Percentiles rank a stretch among this genome's conserved stretches.
Conservation (phyloP, 768 basidiomycete genomes). For the Auricularia sp. region DNA sequence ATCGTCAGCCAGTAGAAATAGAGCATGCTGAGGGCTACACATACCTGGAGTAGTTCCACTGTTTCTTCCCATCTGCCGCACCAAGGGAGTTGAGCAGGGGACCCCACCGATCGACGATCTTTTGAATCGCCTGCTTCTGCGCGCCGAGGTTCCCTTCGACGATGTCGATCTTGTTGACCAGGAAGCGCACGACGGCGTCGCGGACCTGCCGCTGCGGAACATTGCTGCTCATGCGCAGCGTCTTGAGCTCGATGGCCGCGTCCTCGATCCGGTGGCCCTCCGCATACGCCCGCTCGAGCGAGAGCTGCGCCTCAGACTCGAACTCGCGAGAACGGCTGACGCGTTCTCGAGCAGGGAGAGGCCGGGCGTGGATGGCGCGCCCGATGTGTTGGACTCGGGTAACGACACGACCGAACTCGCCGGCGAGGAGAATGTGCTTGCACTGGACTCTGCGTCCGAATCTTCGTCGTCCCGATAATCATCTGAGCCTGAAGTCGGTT, state of each 20-base stretch:
- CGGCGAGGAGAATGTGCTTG: conserved; percentile 7
- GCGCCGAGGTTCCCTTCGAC: conserved; percentile 43
- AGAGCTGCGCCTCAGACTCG: conserved; percentile 63
- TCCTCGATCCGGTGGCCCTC: conserved; percentile 91
- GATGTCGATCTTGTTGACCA: conserved; percentile 64
- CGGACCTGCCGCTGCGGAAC: conserved; percentile 78
- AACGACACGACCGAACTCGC: conserved; percentile 20
- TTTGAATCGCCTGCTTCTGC: conserved; percentile 57
- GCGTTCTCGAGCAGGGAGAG: conserved; percentile 6
- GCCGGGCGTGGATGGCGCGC: conserved; percentile 34
- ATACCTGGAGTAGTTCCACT: conserved; percentile 66
- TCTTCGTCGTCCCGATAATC: conserved; percentile 9
- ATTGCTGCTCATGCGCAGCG: conserved; percentile 93
- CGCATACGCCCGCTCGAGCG: conserved; percentile 83
- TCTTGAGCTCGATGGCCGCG: conserved; percentile 89
- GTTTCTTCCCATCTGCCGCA: conserved; percentile 78
- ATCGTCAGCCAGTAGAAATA: conserved; percentile 4
- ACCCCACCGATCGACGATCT: conserved; percentile 72
- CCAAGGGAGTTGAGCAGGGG: conserved; percentile 70
- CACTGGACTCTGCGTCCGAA: conserved; percentile 34
- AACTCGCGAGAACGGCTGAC: conserved; percentile 53
- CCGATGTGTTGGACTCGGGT: conserved; percentile 24
- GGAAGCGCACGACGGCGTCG: conserved; percentile 78
- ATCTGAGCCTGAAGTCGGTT: conserved; percentile 37
- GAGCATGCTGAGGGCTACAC: conserved; percentile 9